Conservation (phyloP, 805 yeast genomes). For the Ogataea henricii region DNA sequence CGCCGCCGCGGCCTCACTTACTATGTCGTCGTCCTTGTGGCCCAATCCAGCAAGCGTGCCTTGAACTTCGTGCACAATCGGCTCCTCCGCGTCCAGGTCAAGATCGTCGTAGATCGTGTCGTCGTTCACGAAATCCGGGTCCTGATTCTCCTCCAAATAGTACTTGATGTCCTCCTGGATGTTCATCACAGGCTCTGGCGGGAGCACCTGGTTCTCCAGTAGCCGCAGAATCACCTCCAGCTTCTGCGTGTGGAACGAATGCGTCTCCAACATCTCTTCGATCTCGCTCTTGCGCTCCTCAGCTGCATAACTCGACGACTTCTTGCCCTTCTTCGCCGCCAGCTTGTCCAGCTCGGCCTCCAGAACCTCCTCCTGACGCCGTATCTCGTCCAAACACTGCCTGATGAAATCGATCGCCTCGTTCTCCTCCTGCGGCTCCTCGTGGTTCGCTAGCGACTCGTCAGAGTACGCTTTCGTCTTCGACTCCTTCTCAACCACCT, state of each 20-base stretch:
- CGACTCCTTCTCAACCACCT: constrained; percentile 56
- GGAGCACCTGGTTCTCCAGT: constrained; percentile 76
- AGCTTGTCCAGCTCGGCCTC: constrained; percentile 70
- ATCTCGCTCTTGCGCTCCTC: constrained; percentile 56
- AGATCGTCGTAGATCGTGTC: constrained; percentile 91
- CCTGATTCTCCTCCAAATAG: constrained; percentile 91
- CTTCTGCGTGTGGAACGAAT: constrained; percentile 74
- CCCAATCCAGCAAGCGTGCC: constrained; percentile 17
- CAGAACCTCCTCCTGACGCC: constrained; percentile 73
- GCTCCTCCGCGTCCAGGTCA: constrained; percentile 56
- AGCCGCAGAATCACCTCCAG: constrained; percentile 76
- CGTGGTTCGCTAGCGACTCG: constrained; percentile 52
- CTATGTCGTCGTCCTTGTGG: constrained; percentile 22
- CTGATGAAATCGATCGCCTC: constrained; percentile 74
- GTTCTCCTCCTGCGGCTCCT: constrained; percentile 66
- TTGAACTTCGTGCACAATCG: constrained; percentile 34
- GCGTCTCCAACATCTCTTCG: constrained; percentile 68
- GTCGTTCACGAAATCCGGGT: constrained; percentile 91
- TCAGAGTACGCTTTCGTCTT: constrained; percentile 61
- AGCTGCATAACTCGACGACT: constrained; percentile 36
- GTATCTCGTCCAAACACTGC: constrained; percentile 73
- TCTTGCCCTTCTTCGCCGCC: constrained; percentile 55
- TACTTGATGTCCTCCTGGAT: constrained; percentile 89
- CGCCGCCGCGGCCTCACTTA: constrained; percentile 13
- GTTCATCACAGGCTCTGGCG: constrained; percentile 71